Evolutionary conservation across 1,284 basidiomycete genomes (phyloP), one percentile per base, ranked within the genome.

Genomic region (Trichosporon asahii): DNA sequence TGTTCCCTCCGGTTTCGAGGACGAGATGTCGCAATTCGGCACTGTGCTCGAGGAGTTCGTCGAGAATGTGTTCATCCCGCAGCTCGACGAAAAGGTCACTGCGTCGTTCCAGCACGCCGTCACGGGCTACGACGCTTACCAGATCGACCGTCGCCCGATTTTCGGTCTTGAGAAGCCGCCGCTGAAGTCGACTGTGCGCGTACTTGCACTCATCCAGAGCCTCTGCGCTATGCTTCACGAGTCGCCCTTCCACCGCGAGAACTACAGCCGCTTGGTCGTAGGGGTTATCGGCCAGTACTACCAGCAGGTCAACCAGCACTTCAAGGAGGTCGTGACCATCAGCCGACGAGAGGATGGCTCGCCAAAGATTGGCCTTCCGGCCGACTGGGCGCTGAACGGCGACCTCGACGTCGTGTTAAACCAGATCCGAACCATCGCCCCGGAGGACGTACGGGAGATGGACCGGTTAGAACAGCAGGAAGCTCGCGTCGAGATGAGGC

Each of bases 251-350:
- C 95, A 98, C 77, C 88, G 91, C 70, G 96, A 98, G 80, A 94
- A 90, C 80, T 95, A 98, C 82, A 90, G 93, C 33, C 89, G 94
- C n/a, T 86, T 99, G 46, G 94, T 99, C 72, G 88, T 99, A 27
- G 91, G 92, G n/a, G 91, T 98, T 55, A 91, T 98, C 65, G 93
- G 97, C 44, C 95, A 98, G 80, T 98, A 95, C 81, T 98, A 98
- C 79, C 94, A 97, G 79, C 89, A 91, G 49, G 97, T 95, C 78
- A 94, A 91, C 75, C 90, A 94, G 76, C 87, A 90, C 33, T 98
- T 94, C 83, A 90, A 75, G 88, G 78, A 81, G 61, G 69, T 82
- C 11, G 77, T 76, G 6, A 68, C 74, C 0, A 66, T 75, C n/a
- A 53, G 63, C n/a, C 40, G 44, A 9, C 14, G 49, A 3, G 70